Base-by-base conservation (phyloP, 305 asterid genomes). In the Rubia tinctorum region DNA sequence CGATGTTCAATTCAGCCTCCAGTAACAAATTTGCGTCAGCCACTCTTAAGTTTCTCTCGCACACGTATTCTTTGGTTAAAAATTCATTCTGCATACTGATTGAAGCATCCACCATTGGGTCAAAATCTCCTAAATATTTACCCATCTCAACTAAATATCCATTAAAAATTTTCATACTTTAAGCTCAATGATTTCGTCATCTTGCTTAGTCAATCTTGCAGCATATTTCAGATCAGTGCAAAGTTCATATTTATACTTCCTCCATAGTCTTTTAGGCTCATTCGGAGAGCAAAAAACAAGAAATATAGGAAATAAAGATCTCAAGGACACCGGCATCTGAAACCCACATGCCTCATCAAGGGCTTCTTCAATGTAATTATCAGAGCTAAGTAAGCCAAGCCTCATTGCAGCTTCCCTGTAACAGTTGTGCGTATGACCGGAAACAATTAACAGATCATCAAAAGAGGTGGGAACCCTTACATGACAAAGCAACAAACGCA, bases 181-280 rank as follows among this genome's bases (percentile, higher is more conserved):
- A 0, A 2, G 3, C 7, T 20, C 37, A 22, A 59, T n/a, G 9
- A 55, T 11, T 23, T 8, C 1, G 10, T 7, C 20, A 18, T 23
- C 7, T 1, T 2, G 2, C 0, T 7, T 5, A 17, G 8, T 1
- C 0, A 0, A 3, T 2, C 13, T 2, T 34, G 17, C 4, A 0
- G 23, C 9, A 2, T 44, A 39, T 5, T 2, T 8, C 3, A 37
- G 23, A 45, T 47, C 61, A 3, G 12, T 7, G 4, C 63, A 69
- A 9, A 69, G 1, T 0, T 27, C 14, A 6, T 8, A 1, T 4
- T 23, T 2, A n/a, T 4, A 47, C 9, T 69, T 45, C 0, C 18
- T 22, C 62, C 62, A 69, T 0, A 69, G 8, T 2, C 2, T 14
- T 5, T 25, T 7, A 0, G 73, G 64, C 17, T 51, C 7, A 10